A percentile compares a stretch with the other conserved stretches of the same genome.
Evolutionary conservation across 495 filamentous ascomycete species (phyloP).

Genomic region (Pyrenula massariospora): DNA sequence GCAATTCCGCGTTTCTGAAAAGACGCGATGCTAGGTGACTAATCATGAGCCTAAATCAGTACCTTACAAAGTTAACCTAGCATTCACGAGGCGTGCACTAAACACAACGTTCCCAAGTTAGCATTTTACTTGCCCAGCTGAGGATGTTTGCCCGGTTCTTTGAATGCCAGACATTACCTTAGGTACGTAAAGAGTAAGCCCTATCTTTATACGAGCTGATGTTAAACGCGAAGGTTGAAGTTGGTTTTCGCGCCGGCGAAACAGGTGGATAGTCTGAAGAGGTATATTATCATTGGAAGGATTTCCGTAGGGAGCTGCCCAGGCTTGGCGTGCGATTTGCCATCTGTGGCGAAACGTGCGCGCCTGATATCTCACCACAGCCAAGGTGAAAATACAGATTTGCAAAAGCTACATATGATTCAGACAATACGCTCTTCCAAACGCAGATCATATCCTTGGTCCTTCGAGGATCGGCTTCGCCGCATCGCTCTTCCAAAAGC

Average conservation of each 20-base stretch:
- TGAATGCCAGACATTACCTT: neutral
- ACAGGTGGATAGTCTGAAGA: neutral
- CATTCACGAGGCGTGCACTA: neutral
- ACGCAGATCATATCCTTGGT: constrained; percentile 20
- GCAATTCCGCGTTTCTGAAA: neutral
- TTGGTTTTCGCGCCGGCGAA: neutral
- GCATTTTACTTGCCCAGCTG: neutral
- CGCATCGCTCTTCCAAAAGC: constrained; percentile 72
- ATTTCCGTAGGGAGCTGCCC: no score
- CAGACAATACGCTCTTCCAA: no score
- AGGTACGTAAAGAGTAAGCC: neutral
- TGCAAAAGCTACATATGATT: no score
- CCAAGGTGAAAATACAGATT: no score
- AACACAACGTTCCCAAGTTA: neutral
- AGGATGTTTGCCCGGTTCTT: neutral
- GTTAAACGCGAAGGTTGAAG: constrained; percentile 2
- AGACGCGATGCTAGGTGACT: neutral
- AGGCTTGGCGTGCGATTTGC: no score
- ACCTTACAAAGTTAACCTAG: neutral
- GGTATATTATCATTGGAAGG: no score
- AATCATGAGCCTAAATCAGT: neutral
- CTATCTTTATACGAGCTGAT: constrained; percentile 7
- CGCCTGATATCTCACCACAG: neutral
- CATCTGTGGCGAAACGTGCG: neutral
- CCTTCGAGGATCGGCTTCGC: constrained; percentile 54